Evolutionary conservation across 2,329 filamentous ascomycete genomes (phyloP).

Genomic region (Teratosphaeria viscida): DNA sequence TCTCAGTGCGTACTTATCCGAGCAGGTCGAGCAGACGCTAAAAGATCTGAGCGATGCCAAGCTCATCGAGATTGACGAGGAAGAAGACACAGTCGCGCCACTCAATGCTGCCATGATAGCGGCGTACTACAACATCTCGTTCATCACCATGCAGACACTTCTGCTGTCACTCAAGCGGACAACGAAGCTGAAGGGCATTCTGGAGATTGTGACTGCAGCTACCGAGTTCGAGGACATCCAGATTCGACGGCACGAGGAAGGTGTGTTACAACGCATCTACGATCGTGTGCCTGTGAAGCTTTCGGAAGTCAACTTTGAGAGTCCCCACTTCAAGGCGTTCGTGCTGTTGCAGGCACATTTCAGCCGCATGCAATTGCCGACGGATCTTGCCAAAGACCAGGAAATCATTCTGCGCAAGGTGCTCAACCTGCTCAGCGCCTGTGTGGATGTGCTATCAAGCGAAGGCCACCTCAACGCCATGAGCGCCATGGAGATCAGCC

Average conservation of each 20-base stretch:
- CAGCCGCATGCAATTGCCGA: conserved; percentile 89
- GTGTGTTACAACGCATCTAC: conserved; percentile 80
- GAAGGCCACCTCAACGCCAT: conserved; percentile 95
- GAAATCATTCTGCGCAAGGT: conserved; percentile 77
- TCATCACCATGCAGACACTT: conserved; percentile 98
- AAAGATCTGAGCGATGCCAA: conserved; percentile 86
- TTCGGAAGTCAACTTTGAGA: conserved; percentile 73
- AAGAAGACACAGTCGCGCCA: conserved; percentile 71
- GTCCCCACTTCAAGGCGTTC: conserved; percentile 97
- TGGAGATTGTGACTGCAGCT: conserved; percentile 94
- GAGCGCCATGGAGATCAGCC: conserved; percentile 97
- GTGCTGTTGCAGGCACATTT: conserved; percentile 97
- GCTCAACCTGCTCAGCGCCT: conserved; percentile 77
- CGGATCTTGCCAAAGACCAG: conserved; percentile 92
- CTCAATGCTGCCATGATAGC: conserved; percentile 97
- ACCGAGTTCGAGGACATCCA: conserved; percentile 95
- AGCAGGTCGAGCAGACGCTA: conserved; percentile 84
- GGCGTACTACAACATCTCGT: conserved; percentile 98
- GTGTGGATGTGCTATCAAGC: conserved; percentile 88
- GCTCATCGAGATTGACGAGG: conserved; percentile 90
- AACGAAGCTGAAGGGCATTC: conserved; percentile 91
- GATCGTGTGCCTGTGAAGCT: conserved; percentile 93
- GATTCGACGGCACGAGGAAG: conserved; percentile 84
- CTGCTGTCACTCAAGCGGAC: conserved; percentile 76
- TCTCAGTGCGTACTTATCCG: conserved; percentile 86